These are phyloP conservation scores for Phytophthora cryptogea DNA, from an alignment of 352 stramenopile species.

Conservation along the genomic window DNA sequence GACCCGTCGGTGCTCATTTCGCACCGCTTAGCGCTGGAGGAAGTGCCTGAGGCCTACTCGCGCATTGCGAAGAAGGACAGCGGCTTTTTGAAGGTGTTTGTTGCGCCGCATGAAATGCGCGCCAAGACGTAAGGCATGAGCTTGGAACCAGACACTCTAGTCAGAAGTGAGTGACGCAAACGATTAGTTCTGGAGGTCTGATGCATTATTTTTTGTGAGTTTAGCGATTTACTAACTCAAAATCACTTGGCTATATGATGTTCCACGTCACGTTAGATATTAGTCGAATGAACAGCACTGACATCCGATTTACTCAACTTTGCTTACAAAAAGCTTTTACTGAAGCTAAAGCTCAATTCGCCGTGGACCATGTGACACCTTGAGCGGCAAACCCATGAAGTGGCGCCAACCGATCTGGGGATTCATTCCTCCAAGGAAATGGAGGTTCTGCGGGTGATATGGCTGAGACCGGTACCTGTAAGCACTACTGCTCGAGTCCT, in stretches of 20 bases:
- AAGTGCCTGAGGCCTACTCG: conserved; percentile 54
- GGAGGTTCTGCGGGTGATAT: not conserved
- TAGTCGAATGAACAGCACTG: not conserved
- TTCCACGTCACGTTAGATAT: not conserved
- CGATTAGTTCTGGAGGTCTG: conserved; percentile 1
- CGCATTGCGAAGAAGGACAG: conserved; percentile 64
- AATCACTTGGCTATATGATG: not conserved
- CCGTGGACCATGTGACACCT: not conserved
- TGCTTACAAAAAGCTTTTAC: not conserved
- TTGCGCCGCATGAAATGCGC: conserved; percentile 47
- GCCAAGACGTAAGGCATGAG: conserved; percentile 32
- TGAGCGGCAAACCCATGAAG: not conserved
- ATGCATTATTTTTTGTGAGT: conserved; percentile 2
- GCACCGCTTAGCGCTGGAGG: conserved; percentile 58
- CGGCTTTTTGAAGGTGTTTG: conserved; percentile 64
- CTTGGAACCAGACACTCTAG: not conserved
- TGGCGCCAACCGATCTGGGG: not conserved
- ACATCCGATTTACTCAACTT: not conserved
- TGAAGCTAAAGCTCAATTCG: conserved; percentile 2
- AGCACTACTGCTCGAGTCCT: not conserved
- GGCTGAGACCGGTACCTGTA: not conserved
- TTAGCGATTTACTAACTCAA: not conserved
- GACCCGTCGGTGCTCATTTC: conserved; percentile 62
- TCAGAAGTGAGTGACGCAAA: not conserved
- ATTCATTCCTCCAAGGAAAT: not conserved